Conservation (phyloP, 306 rosid genomes). For the Prinsepia uniflora region DNA sequence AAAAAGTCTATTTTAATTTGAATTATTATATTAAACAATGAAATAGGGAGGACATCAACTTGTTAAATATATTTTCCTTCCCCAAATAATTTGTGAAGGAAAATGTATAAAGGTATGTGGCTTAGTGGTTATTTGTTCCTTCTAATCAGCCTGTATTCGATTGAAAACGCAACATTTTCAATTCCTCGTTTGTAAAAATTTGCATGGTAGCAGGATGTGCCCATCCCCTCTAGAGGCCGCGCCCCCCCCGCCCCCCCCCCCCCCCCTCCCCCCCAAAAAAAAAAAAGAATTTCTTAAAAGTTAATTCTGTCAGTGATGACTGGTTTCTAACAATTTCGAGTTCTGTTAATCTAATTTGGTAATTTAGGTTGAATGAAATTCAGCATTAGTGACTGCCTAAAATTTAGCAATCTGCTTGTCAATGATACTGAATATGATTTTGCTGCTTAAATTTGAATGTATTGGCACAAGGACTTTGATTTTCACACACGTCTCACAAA, state of each 20-base stretch:
- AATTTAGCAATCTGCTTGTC: neutral
- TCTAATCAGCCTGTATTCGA: neutral
- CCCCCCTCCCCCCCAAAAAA: no score
- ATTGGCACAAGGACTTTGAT: neutral
- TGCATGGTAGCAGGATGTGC: neutral
- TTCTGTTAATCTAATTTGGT: neutral
- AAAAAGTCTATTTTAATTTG: neutral
- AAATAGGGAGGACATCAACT: neutral
- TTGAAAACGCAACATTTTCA: neutral
- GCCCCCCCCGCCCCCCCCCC: no score
- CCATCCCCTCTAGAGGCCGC: neutral
- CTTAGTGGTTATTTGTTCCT: neutral
- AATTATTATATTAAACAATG: neutral
- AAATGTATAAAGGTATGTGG: neutral
- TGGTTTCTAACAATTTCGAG: neutral
- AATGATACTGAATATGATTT: neutral
- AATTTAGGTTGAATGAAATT: neutral
- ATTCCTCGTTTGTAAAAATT: neutral
- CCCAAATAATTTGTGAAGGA: neutral
- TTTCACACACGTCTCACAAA: neutral
- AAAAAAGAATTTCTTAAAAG: neutral
- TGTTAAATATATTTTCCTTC: neutral
- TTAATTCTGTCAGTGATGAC: neutral
- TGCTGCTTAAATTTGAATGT: neutral
- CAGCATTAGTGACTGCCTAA: neutral